Conservation (phyloP, 2,329 filamentous ascomycete genomes). For the Colletotrichum acutatum region DNA sequence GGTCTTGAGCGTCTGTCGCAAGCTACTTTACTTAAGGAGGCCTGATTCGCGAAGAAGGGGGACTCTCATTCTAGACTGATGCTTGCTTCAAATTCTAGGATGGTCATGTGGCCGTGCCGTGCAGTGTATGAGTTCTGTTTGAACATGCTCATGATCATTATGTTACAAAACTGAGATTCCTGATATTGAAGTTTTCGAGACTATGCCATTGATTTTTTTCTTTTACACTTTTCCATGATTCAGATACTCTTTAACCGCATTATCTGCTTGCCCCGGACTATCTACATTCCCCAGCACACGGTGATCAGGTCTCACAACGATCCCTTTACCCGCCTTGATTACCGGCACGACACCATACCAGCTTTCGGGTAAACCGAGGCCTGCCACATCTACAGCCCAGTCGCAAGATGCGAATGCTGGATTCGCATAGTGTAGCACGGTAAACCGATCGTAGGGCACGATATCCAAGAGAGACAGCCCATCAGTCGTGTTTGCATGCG, state of each 20-base stretch:
- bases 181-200: neutral
- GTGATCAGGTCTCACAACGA: constrained; percentile 26
- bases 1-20: neutral
- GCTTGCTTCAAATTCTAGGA: too few species aligned
- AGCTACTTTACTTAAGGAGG: too few species aligned
- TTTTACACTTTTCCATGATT: neutral
- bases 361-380: constrained; percentile 3
- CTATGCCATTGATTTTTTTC: neutral
- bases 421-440: constrained; percentile 13
- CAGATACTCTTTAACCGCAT: constrained; percentile 1
- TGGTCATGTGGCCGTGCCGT: too few species aligned
- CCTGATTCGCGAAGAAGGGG: too few species aligned
- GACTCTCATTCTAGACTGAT: too few species aligned
- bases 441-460: constrained; percentile 27
- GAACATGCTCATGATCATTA: too few species aligned
- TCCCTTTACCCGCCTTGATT: constrained; percentile 18
- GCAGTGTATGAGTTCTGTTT: too few species aligned
- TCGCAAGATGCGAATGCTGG: constrained; percentile 13
- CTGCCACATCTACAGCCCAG: constrained; percentile 21
- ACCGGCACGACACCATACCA: constrained; percentile 16
- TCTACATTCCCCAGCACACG: constrained; percentile 20
- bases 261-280: neutral
- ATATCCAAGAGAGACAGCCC: constrained; percentile 14
- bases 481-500: constrained; percentile 3
- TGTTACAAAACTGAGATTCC: too few species aligned